phyloP scores from a whole-genome alignment of 2,329 filamentous ascomycete species.

The Sporothrix dimorphospora region DNA sequence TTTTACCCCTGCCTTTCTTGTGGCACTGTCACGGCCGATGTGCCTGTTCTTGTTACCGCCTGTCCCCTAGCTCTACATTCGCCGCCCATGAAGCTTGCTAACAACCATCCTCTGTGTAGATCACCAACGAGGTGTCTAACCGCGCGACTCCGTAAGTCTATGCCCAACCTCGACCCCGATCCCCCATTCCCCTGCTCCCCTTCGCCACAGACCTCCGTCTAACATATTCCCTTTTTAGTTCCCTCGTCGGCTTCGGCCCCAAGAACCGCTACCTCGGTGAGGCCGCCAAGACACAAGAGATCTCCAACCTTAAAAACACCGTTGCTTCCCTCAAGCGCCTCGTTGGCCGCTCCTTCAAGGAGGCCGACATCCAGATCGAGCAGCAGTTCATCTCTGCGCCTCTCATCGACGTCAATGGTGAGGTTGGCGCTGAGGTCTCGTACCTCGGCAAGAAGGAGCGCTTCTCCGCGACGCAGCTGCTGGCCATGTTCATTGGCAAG shows the following conservation, averaged over 20 bases:
- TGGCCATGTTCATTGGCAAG: slow-evolving; percentile 95
- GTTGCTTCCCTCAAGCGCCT: slow-evolving; percentile 91
- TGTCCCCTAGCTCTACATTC: slow-evolving; percentile 28
- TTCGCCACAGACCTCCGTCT: neutral
- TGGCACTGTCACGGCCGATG: neutral
- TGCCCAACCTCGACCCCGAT: slow-evolving; percentile 9
- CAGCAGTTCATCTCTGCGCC: slow-evolving; percentile 85
- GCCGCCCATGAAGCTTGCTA: slow-evolving; percentile 5
- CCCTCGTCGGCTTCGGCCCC: slow-evolving; percentile 91
- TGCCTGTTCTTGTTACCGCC: neutral
- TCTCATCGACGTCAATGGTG: slow-evolving; percentile 87
- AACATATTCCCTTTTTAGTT: slow-evolving; percentile 16
- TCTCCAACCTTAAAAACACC: slow-evolving; percentile 99
- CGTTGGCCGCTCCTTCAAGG: slow-evolving; percentile 80
- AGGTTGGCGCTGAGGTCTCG: slow-evolving; percentile 90
- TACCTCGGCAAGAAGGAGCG: slow-evolving; percentile 94
- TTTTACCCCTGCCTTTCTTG: slow-evolving; percentile 4
- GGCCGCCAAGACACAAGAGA: slow-evolving; percentile 96
- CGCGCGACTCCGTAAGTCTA: slow-evolving; percentile 88
- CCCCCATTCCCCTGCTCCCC: neutral
- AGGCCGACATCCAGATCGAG: slow-evolving; percentile 92
- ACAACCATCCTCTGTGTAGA: slow-evolving; percentile 55
- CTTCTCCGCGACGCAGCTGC: slow-evolving; percentile 92
- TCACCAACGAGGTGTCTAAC: slow-evolving; percentile 99
- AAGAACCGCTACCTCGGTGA: slow-evolving; percentile 95